Evolutionary conservation across 1,284 basidiomycete genomes (phyloP).

Genomic region (Paramarasmius palmivorus): DNA sequence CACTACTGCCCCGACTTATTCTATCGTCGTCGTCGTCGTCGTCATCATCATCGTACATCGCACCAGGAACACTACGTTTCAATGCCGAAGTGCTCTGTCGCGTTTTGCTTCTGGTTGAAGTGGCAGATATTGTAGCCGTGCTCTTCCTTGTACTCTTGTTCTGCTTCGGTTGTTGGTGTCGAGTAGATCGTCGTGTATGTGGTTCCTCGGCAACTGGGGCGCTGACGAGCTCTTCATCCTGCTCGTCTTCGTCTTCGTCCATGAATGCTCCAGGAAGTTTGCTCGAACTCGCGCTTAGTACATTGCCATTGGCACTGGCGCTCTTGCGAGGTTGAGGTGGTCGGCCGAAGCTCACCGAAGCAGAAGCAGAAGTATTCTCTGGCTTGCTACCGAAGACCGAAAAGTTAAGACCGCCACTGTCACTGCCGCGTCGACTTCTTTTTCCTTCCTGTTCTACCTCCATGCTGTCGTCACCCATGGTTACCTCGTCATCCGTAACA

Average conservation of each 20-base stretch:
- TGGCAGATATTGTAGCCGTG: slow-evolving; percentile 10
- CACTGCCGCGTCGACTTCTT: slow-evolving; percentile 1
- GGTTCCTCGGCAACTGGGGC: slow-evolving; percentile 12
- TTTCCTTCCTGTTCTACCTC: slow-evolving; percentile 3
- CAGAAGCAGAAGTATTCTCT: not conserved
- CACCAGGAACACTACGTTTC: slow-evolving; percentile 53
- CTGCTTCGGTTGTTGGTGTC: not conserved
- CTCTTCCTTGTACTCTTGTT: slow-evolving; percentile 1
- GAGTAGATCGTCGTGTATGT: not conserved
- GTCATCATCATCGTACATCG: slow-evolving; percentile 41
- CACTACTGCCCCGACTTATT: not conserved
- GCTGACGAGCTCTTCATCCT: slow-evolving; percentile 20
- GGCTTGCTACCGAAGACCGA: not conserved
- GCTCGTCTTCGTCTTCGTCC: slow-evolving; percentile 32
- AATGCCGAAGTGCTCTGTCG: slow-evolving; percentile 19
- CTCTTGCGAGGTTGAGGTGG: slow-evolving; percentile 8
- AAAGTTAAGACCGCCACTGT: not conserved
- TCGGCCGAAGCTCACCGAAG: not conserved
- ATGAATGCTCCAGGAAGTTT: slow-evolving; percentile 40
- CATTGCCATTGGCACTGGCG: slow-evolving; percentile 16
- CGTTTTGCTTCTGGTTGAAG: slow-evolving; percentile 19
- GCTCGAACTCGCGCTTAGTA: slow-evolving; percentile 20
- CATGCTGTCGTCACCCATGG: not conserved
- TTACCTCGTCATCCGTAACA: not conserved
- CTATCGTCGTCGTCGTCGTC: slow-evolving; percentile 28